These are phyloP conservation scores for Parmelia sp. DNA, from an alignment of 495 filamentous ascomycete genomes.

Conservation along the genomic window DNA sequence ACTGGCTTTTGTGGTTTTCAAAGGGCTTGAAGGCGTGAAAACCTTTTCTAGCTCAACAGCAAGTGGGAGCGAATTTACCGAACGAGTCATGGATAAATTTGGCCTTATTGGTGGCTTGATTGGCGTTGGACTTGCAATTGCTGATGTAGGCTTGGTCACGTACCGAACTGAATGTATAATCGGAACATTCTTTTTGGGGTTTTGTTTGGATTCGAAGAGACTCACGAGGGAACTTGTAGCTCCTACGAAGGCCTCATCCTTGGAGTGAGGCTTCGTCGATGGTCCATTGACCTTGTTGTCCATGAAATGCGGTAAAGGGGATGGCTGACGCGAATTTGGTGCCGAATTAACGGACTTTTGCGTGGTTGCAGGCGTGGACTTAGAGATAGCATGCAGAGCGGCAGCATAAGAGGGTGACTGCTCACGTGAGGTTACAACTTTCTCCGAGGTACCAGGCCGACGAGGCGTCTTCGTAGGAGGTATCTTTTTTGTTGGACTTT, in stretches of 20 bases:
- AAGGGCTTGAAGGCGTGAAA: neutral
- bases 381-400: constrained; percentile 50
- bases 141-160: constrained; percentile 10
- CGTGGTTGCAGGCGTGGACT: constrained; percentile 34
- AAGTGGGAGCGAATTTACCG: constrained; percentile 5
- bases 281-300: constrained; percentile 21
- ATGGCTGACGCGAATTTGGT: neutral
- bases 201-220: constrained; percentile 49
- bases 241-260: constrained; percentile 49
- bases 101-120: constrained; percentile 15
- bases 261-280: constrained; percentile 28
- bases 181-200: constrained; percentile 18
- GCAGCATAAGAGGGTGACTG: constrained; percentile 49
- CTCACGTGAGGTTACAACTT: constrained; percentile 20
- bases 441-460: neutral
- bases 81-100: constrained; percentile 22
- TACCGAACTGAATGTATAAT: constrained; percentile 22
- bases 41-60: neutral
- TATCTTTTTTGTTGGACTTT: constrained; percentile 11
- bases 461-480: neutral
- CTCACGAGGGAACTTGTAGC: constrained; percentile 54
- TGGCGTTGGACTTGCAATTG: constrained; percentile 24
- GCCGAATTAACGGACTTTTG: constrained; percentile 17
- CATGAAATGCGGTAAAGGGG: neutral
- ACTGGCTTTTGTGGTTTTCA: neutral